Conservation (phyloP, 768 basidiomycete species). For the Saitozyma sp. region DNA sequence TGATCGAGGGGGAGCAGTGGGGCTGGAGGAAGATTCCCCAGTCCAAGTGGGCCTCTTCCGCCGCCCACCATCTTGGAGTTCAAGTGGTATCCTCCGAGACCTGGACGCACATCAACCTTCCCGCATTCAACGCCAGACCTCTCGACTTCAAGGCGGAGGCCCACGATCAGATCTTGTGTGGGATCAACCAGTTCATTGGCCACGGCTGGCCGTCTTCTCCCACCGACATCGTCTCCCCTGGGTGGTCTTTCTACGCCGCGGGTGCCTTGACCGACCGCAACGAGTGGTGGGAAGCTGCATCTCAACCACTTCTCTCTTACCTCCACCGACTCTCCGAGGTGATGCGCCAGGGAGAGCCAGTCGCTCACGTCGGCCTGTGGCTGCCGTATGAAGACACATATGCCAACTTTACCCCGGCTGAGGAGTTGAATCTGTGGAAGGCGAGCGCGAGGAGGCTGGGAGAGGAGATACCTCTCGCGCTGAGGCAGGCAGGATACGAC, state of each 20-base stretch:
- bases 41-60: neutral
- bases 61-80: constrained; percentile 3
- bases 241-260: constrained; percentile 10
- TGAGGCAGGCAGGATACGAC: constrained; percentile 10
- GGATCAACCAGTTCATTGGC: constrained; percentile 6
- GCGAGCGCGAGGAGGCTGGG: neutral
- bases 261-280: constrained; percentile 4
- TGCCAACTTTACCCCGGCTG: constrained; percentile 3
- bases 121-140: constrained; percentile 4
- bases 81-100: constrained; percentile 4
- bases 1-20: constrained; percentile 4
- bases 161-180: constrained; percentile 3
- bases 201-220: constrained; percentile 6
- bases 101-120: constrained; percentile 1
- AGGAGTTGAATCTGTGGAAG: constrained; percentile 5
- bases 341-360: constrained; percentile 5
- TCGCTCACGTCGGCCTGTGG: constrained; percentile 4
- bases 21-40: constrained; percentile 1
- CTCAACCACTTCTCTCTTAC: constrained; percentile 4
- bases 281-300: constrained; percentile 6
- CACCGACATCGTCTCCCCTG: neutral
- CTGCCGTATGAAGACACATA: constrained; percentile 10
- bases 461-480: neutral
- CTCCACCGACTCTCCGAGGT: constrained; percentile 8
- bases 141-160: constrained; percentile 4